These are phyloP conservation scores for Borealophlyctis nickersoniae DNA, from an alignment of 192 early-diverging fungal species.

Conservation along the genomic window DNA sequence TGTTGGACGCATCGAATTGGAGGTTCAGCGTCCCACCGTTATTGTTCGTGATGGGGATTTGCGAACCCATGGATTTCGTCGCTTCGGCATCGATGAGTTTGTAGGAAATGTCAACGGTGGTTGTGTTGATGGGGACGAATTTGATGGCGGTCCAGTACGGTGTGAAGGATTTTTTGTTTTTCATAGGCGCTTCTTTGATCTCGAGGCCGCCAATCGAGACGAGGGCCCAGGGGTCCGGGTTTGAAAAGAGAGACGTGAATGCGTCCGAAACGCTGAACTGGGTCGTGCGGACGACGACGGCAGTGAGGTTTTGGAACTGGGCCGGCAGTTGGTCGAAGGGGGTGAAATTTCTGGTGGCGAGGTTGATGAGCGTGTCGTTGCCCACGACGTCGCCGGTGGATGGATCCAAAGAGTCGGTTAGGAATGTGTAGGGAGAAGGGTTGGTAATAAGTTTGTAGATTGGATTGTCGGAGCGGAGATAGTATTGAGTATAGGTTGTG, in stretches of 20 bases:
- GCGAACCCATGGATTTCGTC: background rate
- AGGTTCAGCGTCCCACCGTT: slow-evolving; percentile 3
- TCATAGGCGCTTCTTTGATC: slow-evolving; percentile 19
- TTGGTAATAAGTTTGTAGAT: slow-evolving; percentile 11
- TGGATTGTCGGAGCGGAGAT: slow-evolving; percentile 10
- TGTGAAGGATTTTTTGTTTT: slow-evolving; percentile 1
- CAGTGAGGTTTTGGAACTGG: slow-evolving; percentile 11
- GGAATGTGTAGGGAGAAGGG: slow-evolving; percentile 16
- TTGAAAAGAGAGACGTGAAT: background rate
- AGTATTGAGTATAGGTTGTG: slow-evolving; percentile 22
- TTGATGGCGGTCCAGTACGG: slow-evolving; percentile 31
- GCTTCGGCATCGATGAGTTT: slow-evolving; percentile 12
- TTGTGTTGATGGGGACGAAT: slow-evolving; percentile 12
- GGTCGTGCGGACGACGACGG: slow-evolving; percentile 24
- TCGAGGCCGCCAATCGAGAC: slow-evolving; percentile 16
- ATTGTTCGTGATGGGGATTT: slow-evolving; percentile 18
- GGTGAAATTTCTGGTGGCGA: slow-evolving; percentile 8
- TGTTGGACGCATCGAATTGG: background rate
- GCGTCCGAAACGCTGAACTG: slow-evolving; percentile 9
- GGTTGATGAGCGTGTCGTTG: slow-evolving; percentile 11
- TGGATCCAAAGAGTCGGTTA: slow-evolving; percentile 12
- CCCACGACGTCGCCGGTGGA: slow-evolving; percentile 11
- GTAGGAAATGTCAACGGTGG: slow-evolving; percentile 11
- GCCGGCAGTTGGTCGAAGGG: slow-evolving; percentile 14
- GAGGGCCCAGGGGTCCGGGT: slow-evolving; percentile 19